Evolutionary conservation across 2,329 filamentous ascomycete genomes (phyloP), one percentile per base, ranked within the genome.

Genomic region (Setomelanomma holmii): DNA sequence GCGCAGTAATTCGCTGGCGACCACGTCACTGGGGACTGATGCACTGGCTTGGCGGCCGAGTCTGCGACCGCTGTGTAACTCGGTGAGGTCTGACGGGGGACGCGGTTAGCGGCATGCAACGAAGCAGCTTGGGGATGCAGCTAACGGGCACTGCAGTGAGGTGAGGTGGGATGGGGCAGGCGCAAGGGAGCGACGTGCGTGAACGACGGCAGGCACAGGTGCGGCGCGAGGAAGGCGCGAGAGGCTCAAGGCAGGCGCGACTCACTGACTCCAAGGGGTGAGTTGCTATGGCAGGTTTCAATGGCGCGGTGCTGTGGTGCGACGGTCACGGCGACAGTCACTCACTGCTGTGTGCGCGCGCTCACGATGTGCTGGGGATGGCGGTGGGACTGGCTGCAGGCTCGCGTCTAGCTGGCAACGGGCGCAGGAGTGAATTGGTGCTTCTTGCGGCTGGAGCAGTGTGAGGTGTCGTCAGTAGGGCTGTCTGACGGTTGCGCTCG

Each of bases 1-100:
- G 55, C 51, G 45, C 57, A 59, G 53, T 68, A 68, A 73, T 75
- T 72, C 69, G 71, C 66, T 74, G 71, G 72, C 72, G 66, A 67
- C 68, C 72, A 75, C 72, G 72, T 75, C 72, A 75, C 68, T 66
- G 65, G 59, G 51, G 60, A 61, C 59, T 51, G 54, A 58, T 63
- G 62, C 55, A 56, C 61, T 63, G 53, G 60, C 66, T 65, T 68
- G 64, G 65, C 60, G 69, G 65, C 68, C 69, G 58, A 65, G 60
- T 70, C 67, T 72, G 69, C 66, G 63, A 66, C 69, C 68, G 61
- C 55, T 45, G 70, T 72, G 69, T 64, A 61, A 74, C 70, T 54
- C 48, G 33, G 27, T 14, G 50, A 56, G 39, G 66, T 53, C 66
- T 69, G 64, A 57, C 52, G 45, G 56, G 43, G 60, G n/a, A 56